Evolutionary conservation across 2,329 filamentous ascomycete genomes (phyloP).

Genomic region (Bretziella fagacearum): DNA sequence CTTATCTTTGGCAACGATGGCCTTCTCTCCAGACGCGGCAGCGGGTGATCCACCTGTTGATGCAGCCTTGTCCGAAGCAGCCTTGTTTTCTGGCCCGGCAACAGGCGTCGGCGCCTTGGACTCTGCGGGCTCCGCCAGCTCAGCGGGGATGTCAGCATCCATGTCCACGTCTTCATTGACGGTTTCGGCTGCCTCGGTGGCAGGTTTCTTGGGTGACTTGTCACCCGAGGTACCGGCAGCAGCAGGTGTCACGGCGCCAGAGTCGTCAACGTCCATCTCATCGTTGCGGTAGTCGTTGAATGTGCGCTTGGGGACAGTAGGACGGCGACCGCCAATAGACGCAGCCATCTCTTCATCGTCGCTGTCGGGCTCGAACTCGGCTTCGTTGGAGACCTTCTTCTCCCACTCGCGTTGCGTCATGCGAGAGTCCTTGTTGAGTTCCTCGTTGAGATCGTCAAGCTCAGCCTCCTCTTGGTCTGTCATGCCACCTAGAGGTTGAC

Average conservation of each 20-base stretch:
- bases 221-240: slow-evolving; percentile 22
- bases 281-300: slow-evolving; percentile 35
- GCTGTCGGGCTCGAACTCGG: slow-evolving; percentile 63
- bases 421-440: slow-evolving; percentile 69
- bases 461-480: slow-evolving; percentile 51
- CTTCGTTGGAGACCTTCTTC: slow-evolving; percentile 55
- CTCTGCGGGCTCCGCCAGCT: slow-evolving; percentile 12
- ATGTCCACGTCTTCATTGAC: slow-evolving; percentile 30
- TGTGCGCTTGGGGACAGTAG: slow-evolving; percentile 31
- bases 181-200: slow-evolving; percentile 21
- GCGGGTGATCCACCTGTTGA: slow-evolving; percentile 1
- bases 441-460: slow-evolving; percentile 57
- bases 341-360: slow-evolving; percentile 71
- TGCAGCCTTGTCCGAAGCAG: slow-evolving; percentile 18
- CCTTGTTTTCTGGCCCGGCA: slow-evolving; percentile 16
- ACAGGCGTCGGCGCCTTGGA: slow-evolving; percentile 14
- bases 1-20: background rate
- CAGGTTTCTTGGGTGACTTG: slow-evolving; percentile 19
- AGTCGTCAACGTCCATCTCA: slow-evolving; percentile 23
- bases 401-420: slow-evolving; percentile 73
- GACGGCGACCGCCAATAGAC: slow-evolving; percentile 50
- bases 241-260: slow-evolving; percentile 23
- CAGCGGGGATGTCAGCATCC: slow-evolving; percentile 18
- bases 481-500: slow-evolving; percentile 43
- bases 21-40: slow-evolving; percentile 15